These are phyloP conservation scores for Pleurotus eryngii DNA, from an alignment of 768 basidiomycete species.

Conservation along the genomic window DNA sequence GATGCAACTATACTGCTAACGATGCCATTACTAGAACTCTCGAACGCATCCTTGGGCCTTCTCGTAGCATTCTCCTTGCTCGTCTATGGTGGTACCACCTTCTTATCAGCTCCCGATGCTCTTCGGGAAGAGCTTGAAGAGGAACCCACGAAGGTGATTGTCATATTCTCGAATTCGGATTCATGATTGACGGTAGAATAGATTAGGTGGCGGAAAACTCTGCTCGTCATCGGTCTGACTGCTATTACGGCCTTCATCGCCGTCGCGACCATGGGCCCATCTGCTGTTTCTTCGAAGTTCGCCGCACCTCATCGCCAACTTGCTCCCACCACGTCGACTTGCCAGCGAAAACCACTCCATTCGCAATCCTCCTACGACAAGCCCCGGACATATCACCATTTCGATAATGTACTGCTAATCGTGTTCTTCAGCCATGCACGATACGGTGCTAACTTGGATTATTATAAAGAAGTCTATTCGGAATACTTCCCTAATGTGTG, in stretches of 20 bases:
- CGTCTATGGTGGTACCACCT: neutral
- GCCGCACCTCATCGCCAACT: neutral
- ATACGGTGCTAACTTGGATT: conserved; percentile 44
- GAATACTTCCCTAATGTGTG: conserved; percentile 49
- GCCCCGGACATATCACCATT: conserved; percentile 21
- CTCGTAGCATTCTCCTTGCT: neutral
- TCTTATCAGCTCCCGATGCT: too few species aligned
- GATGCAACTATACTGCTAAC: neutral
- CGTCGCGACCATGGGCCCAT: neutral
- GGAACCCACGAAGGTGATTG: neutral
- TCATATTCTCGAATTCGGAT: neutral
- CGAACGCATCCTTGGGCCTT: neutral
- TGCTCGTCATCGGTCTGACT: neutral
- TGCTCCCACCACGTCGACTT: neutral
- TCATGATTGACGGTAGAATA: neutral
- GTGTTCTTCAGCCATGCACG: conserved; percentile 50
- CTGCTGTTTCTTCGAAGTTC: neutral
- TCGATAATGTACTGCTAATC: conserved; percentile 40
- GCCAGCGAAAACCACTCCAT: neutral
- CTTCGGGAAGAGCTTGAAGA: neutral
- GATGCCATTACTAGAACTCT: neutral
- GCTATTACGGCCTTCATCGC: neutral
- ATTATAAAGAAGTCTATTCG: conserved; percentile 41
- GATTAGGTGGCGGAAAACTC: neutral
- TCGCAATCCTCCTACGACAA: neutral